Conservation (phyloP, 2,329 filamentous ascomycete genomes). For the Remersonia thermophila region DNA sequence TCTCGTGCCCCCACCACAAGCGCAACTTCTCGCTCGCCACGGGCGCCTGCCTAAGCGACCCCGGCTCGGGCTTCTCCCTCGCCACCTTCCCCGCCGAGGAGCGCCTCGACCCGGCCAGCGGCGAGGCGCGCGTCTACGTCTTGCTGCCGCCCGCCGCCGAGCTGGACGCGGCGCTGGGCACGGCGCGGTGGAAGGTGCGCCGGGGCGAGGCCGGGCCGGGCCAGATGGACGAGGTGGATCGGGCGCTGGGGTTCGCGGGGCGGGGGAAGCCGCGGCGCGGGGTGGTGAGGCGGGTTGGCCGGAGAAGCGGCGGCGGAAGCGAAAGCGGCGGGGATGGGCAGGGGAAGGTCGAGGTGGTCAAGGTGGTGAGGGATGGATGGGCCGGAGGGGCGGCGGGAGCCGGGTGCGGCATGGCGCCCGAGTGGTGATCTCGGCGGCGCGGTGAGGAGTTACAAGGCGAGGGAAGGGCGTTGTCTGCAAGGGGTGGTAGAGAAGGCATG, state of each 20-base stretch:
- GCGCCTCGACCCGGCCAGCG: slow-evolving; percentile 42
- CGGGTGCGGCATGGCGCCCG: too few species aligned
- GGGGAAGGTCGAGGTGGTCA: slow-evolving; percentile 5
- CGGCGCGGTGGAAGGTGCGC: slow-evolving; percentile 64
- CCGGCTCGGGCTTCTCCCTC: slow-evolving; percentile 51
- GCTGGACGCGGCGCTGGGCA: slow-evolving; percentile 67
- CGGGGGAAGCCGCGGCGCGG: slow-evolving; percentile 17
- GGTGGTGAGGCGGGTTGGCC: background rate
- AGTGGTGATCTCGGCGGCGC: too few species aligned
- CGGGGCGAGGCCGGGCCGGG: slow-evolving; percentile 46
- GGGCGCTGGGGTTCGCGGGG: slow-evolving; percentile 33
- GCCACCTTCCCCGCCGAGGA: slow-evolving; percentile 71
- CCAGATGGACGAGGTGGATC: slow-evolving; percentile 34
- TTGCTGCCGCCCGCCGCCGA: slow-evolving; percentile 71
- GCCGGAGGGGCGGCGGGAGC: too few species aligned
- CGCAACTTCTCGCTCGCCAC: slow-evolving; percentile 69
- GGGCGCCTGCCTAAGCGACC: slow-evolving; percentile 63
- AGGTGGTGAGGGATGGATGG: too few species aligned
- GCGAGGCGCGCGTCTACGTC: slow-evolving; percentile 57
- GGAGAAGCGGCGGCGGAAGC: background rate
- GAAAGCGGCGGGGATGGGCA: slow-evolving; percentile 15
- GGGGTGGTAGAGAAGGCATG: too few species aligned
- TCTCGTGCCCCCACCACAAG: slow-evolving; percentile 82
- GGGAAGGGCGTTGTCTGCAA: too few species aligned
- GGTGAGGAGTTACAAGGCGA: too few species aligned